A percentile compares a stretch with the other conserved stretches of the same genome.
Conservation (phyloP, 2,329 filamentous ascomycete genomes). For the Ophiostoma sp. region DNA sequence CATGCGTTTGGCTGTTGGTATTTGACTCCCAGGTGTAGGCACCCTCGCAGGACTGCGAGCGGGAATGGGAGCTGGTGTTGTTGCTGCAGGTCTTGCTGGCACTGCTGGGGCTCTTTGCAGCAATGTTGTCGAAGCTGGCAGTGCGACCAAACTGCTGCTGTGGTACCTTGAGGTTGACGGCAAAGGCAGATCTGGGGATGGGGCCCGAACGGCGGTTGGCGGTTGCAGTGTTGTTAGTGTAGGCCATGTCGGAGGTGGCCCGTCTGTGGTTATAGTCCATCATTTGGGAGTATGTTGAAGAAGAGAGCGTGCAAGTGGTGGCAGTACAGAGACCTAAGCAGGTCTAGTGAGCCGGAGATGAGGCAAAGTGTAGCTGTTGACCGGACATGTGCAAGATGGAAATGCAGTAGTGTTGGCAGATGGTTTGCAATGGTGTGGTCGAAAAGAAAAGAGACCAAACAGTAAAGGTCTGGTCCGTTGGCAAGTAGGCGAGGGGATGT, state of each 20-base stretch:
- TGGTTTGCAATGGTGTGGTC: not conserved
- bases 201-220: conserved; percentile 5
- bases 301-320: not conserved
- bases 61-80: conserved; percentile 11
- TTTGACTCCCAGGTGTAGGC: not conserved
- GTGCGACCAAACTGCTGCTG: not conserved
- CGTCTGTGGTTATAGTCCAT: conserved; percentile 22
- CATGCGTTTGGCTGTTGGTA: not conserved
- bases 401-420: not conserved
- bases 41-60: conserved; percentile 22
- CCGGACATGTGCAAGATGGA: conserved; percentile 4
- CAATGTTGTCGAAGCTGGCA: conserved; percentile 10
- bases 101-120: not conserved
- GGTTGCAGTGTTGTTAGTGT: not conserved
- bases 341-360: not conserved
- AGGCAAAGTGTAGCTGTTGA: not conserved
- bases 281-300: conserved; percentile 1
- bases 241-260: conserved; percentile 20
- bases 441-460: not conserved
- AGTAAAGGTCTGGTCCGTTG: not conserved
- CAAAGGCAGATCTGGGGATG: not conserved
- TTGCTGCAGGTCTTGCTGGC: not conserved
- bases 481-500: not conserved
- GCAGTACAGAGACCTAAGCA: conserved; percentile 5
- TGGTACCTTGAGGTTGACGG: not conserved